Evolutionary conservation across 2,329 filamentous ascomycete genomes (phyloP).

Genomic region (Microcyclosporella mali): DNA sequence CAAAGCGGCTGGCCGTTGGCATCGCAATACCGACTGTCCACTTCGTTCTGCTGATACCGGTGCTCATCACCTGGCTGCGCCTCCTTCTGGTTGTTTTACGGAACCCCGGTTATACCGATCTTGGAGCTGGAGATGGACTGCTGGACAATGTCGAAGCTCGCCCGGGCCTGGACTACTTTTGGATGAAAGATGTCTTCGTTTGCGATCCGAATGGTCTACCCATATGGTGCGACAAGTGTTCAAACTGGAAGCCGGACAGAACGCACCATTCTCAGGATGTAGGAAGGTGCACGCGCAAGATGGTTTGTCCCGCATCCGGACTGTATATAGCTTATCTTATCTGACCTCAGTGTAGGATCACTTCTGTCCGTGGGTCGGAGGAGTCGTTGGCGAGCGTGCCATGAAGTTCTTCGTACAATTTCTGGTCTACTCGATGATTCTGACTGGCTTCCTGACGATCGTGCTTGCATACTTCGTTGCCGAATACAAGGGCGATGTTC

Average conservation of each 20-base stretch:
- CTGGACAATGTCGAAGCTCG: slow-evolving; percentile 39
- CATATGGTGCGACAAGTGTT: slow-evolving; percentile 76
- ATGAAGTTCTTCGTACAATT: slow-evolving; percentile 96
- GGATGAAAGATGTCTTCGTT: slow-evolving; percentile 74
- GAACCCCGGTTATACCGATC: slow-evolving; percentile 68
- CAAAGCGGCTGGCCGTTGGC: slow-evolving; percentile 50
- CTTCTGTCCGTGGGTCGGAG: slow-evolving; percentile 93
- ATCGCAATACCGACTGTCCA: slow-evolving; percentile 67
- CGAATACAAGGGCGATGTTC: slow-evolving; percentile 45
- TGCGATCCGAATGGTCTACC: slow-evolving; percentile 81
- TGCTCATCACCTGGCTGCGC: slow-evolving; percentile 63
- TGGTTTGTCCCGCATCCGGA: slow-evolving; percentile 38
- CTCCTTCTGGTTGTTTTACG: slow-evolving; percentile 61
- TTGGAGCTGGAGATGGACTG: slow-evolving; percentile 39
- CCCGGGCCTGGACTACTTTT: slow-evolving; percentile 68
- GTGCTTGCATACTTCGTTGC: slow-evolving; percentile 59
- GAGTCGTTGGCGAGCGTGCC: slow-evolving; percentile 70
- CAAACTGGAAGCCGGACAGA: slow-evolving; percentile 81
- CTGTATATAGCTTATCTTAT: too few relatives aligned
- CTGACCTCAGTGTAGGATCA: slow-evolving; percentile 53
- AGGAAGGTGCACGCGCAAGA: slow-evolving; percentile 73
- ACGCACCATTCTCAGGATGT: slow-evolving; percentile 81
- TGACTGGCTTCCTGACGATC: slow-evolving; percentile 59
- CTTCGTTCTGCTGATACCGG: slow-evolving; percentile 63
- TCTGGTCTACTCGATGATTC: slow-evolving; percentile 63